Evolutionary conservation across 129 eudicot genomes (phyloP), one percentile per base, ranked within the genome.

Genomic region (Mikania micrantha): DNA sequence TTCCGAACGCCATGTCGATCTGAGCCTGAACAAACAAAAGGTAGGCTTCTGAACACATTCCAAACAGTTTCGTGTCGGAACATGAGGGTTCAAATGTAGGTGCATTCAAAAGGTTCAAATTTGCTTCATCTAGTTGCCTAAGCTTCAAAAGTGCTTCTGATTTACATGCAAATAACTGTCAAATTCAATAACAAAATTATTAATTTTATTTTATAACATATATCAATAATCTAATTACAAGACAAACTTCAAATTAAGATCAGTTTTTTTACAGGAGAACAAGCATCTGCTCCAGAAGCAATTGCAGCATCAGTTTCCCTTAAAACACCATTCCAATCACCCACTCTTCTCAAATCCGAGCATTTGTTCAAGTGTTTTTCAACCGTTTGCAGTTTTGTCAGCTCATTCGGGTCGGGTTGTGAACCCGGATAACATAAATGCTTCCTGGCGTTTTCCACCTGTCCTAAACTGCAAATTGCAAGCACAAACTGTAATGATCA

Each of bases 121-220:
- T 84, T 9, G 96, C 92, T 22, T 81, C 97, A 58, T 87, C 86
- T 64, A 90, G 61, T 71, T 80, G 88, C 7, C 80, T 84, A 45
- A 94, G 96, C 81, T 87, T 94, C 73, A 89, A 78, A 54, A 84
- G 88, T 17, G 93, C 95, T 83, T 94, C 99, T 41, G 99, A 90
- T 84, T 80, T 84, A 79, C 97, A 84, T 19, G 90, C 85, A 60
- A 74, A 82, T 53, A 94, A 82, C 99, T 94, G 95, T 74, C 60
- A 60, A 56, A 86, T 77, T 73, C 45, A 36, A 74, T 53, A 65
- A 67, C 17, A 38, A 63, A 66, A 59, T 7, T 42, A 40, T 69
- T 72, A 57, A 25, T 70, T 70, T 53, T 16, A 15, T n/a, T 29
- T 16, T 17, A 56, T 19, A 36, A 75, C 28, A 34, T 13, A 36